These are phyloP conservation scores for Aspergillus pseudonomiae DNA, from an alignment of 2,329 filamentous ascomycete genomes.

Conservation along the genomic window DNA sequence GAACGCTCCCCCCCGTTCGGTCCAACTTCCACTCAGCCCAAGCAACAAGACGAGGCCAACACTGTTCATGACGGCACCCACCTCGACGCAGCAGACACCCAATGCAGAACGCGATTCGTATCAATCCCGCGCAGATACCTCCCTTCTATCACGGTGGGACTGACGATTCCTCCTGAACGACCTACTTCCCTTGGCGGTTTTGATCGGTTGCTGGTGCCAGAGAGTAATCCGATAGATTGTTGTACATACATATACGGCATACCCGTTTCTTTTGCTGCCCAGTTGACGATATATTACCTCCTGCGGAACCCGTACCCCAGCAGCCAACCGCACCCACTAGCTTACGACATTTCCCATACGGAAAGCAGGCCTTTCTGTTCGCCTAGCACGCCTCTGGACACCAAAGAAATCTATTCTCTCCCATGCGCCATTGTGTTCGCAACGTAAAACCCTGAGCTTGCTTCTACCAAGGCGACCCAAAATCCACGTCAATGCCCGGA, in stretches of 20 bases:
- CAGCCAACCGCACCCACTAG: neutral
- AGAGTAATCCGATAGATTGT: slow-evolving; percentile 9
- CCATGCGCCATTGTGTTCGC: slow-evolving; percentile 11
- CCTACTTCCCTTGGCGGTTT: neutral
- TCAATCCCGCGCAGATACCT: slow-evolving; percentile 26
- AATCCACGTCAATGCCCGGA: slow-evolving; percentile 6
- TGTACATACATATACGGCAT: slow-evolving; percentile 7
- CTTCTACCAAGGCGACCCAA: slow-evolving; percentile 4
- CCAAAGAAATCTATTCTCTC: slow-evolving; percentile 1
- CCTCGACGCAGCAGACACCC: slow-evolving; percentile 11
- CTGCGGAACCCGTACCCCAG: neutral
- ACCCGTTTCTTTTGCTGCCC: neutral
- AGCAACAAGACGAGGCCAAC: slow-evolving; percentile 7
- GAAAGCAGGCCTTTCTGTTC: neutral
- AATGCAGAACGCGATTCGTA: slow-evolving; percentile 27
- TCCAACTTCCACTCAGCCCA: slow-evolving; percentile 7
- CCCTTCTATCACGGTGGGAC: slow-evolving; percentile 30
- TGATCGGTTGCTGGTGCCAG: neutral
- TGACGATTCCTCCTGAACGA: slow-evolving; percentile 9
- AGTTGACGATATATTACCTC: neutral
- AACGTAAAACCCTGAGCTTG: slow-evolving; percentile 4
- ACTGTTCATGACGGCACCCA: slow-evolving; percentile 1
- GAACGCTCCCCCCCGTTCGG: neutral
- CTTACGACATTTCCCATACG: neutral
- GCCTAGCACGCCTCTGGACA: neutral